Evolutionary conservation across 2,329 filamentous ascomycete species (phyloP), one percentile per base, ranked within the genome.

Genomic region (Capronia coronata): DNA sequence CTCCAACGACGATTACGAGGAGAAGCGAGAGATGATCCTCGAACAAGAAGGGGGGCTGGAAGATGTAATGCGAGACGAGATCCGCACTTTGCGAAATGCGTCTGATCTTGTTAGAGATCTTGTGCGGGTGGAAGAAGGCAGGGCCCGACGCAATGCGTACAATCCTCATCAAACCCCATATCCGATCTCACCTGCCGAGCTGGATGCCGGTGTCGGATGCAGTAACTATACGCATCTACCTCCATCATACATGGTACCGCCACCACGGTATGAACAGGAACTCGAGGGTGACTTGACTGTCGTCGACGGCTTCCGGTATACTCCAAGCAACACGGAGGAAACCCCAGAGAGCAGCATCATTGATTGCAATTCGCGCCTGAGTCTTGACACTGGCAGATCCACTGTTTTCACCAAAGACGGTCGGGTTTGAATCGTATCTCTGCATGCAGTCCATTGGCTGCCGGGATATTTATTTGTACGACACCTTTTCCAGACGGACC

Each of bases 101-200:
- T 73, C 78, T 42, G 71, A 75, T 43, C 72, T 77, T 21, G 76
- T 80, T 1, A 70, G 71, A 35, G 67, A 72, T 35, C 63, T 77
- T 8, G 67, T 76, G 23, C 61, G 65, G 22, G 70, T 70, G 11
- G 65, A 68, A 46, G 65, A 66, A 52, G 63, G 65, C 51, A 41
- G 64, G 13, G 41, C 43, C 7, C 41, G 48, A 19, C 13, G 6
- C 14, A 37, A 37, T 16, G 18, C 19, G 14, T 37, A 19, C 40
- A 47, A 37, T 25, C 25, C 49, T 29, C 34, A 46, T 27, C 39
- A 39, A 23, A 35, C 38, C 21, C 29, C 19, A 27, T 11, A 10
- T 37, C 27, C 48, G 7, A 49, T 43, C 18, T 38, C 50, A 34
- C 44, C 54, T 14, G 41, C 50, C 3, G 49, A 47, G 19, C 40